Base-by-base conservation (phyloP, 148 eudicot species). In the Silene uniflora region DNA sequence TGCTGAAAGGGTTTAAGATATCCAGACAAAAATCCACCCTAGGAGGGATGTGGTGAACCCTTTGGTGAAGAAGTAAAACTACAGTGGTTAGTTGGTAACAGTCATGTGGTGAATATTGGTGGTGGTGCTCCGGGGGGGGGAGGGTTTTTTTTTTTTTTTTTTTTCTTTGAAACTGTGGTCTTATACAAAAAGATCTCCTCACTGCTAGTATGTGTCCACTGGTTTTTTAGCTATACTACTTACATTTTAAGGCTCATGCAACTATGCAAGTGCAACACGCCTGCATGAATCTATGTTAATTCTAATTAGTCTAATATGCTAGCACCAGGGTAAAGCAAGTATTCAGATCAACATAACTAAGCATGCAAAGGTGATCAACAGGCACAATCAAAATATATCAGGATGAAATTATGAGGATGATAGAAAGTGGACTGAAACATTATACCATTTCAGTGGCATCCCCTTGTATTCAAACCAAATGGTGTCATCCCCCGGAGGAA, bases 401-500 rank as follows among this genome's bases (percentile, higher is more conserved):
- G 22, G 46, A 19, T 17, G 7, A 27, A 17, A 27, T 52, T 67
- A 75, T 35, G 58, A 70, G n/a, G 39, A 23, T 49, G 74, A 0
- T 60, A 52, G 29, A 44, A 46, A 69, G 10, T 11, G 58, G 19
- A 46, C 0, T 47, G 25, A 52, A 71, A 71, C 6, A 14, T 42
- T 75, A 72, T 89, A 94, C 98, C 98, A 95, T 82, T 92, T 95
- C 63, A 92, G 80, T 56, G 98, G 96, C 78, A 92, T 77, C 60
- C 97, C 96, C 80, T 89, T 89, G 86, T 89, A 95, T 73, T 95
- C 98, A 76, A 95, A 95, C 97, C 98, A 95, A 59, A 95, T 85
- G 46, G 97, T 89, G 78, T 95, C 98, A 10, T 80, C 83, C 61
- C 98, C 98, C 17, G 98, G 98, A 79, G 98, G 97, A 85, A 95